A percentile compares a stretch with the other conserved stretches of the same genome.
Evolutionary conservation across 352 stramenopile species (phyloP).

Genomic region (Blastocystis sp.): DNA sequence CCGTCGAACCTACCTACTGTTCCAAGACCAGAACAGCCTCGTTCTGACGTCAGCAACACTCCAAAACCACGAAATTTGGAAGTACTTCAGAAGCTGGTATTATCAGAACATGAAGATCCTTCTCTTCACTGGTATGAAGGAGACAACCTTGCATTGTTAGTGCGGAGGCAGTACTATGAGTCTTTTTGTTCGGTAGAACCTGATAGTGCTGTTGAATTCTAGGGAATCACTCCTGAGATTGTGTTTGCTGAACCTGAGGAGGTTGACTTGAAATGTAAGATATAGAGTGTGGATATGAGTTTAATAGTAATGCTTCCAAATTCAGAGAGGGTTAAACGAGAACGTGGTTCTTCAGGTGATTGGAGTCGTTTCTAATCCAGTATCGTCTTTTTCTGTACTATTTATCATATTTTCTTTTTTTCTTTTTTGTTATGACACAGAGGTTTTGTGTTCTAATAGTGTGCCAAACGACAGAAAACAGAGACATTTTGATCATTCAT

Average conservation of each 20-base stretch:
- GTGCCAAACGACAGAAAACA: not conserved
- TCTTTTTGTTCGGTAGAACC: not conserved
- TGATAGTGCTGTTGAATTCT: not conserved
- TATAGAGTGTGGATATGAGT: not conserved
- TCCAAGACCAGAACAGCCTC: not conserved
- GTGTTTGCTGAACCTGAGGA: not conserved
- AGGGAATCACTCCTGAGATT: conserved; percentile 2
- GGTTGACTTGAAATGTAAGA: not conserved
- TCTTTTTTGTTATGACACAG: conserved; percentile 2
- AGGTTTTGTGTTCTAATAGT: conserved; percentile 32
- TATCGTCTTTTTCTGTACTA: not conserved
- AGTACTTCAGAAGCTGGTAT: not conserved
- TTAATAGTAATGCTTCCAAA: conserved; percentile 7
- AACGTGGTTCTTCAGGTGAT: conserved; percentile 27
- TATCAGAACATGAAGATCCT: not conserved
- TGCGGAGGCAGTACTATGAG: not conserved
- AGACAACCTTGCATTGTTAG: not conserved
- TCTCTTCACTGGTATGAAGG: not conserved
- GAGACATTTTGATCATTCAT: not conserved
- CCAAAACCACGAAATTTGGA: not conserved
- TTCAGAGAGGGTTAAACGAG: not conserved
- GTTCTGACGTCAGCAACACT: not conserved
- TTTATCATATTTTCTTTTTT: not conserved
- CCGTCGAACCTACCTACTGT: not conserved
- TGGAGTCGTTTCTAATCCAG: not conserved